These are phyloP conservation scores for Apiospora rasikravindrae DNA, from an alignment of 2,329 filamentous ascomycete genomes.

Conservation along the genomic window DNA sequence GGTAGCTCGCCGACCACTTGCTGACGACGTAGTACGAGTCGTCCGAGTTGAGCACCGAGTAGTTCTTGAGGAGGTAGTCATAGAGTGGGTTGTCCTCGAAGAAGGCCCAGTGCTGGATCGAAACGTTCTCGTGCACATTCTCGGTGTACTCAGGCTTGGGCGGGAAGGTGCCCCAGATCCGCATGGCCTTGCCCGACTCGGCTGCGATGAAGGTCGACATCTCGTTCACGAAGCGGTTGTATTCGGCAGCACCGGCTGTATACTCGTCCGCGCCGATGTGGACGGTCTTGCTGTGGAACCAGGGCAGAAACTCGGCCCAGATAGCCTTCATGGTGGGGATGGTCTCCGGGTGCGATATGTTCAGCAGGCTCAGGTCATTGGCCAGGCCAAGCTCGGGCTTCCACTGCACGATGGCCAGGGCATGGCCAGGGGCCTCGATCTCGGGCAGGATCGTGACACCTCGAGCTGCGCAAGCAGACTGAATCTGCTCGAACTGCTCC, in stretches of 20 bases:
- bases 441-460: constrained; percentile 65
- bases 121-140: constrained; percentile 50
- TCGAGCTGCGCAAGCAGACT: constrained; percentile 55
- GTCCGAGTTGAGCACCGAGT: constrained; percentile 58
- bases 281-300: constrained; percentile 61
- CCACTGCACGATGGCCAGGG: constrained; percentile 63
- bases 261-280: constrained; percentile 65
- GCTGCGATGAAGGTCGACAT: constrained; percentile 52
- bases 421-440: constrained; percentile 64
- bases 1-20: constrained; percentile 53
- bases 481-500: constrained; percentile 56
- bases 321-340: constrained; percentile 58
- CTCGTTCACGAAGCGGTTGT: constrained; percentile 58
- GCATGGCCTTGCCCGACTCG: constrained; percentile 48
- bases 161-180: constrained; percentile 63
- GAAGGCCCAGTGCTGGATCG: constrained; percentile 61
- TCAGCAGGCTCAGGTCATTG: constrained; percentile 55
- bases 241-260: constrained; percentile 49
- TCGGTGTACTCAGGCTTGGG: constrained; percentile 40
- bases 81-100: constrained; percentile 56
- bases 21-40: constrained; percentile 57
- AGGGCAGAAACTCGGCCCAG: constrained; percentile 58
- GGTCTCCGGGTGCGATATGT: constrained; percentile 59
- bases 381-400: constrained; percentile 58
- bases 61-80: constrained; percentile 49